A percentile compares a stretch with the other conserved stretches of the same genome.
Conservation (phyloP, 139 green algal species). For the Pleodorina starrii region DNA sequence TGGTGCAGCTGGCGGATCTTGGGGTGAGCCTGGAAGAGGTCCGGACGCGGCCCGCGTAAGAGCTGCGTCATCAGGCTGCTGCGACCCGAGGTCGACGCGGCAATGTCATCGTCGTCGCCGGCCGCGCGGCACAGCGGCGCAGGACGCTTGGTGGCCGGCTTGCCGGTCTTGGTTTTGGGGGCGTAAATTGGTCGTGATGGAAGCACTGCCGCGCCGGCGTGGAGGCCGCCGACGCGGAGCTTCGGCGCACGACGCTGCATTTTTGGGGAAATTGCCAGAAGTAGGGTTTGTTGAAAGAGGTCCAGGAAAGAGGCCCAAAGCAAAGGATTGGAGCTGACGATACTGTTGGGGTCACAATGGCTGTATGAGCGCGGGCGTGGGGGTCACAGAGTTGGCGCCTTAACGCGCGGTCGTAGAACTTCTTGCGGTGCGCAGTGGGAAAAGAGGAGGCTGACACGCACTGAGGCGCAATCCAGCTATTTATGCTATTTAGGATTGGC, state of each 20-base stretch:
- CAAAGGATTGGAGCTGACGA: too few species aligned
- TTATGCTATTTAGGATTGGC: background rate
- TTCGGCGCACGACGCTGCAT: background rate
- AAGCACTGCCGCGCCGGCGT: background rate
- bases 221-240: too few species aligned
- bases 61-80: constrained; percentile 3
- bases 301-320: background rate
- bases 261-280: background rate
- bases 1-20: constrained; percentile 22
- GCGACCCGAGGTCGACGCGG: background rate
- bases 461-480: background rate
- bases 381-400: background rate
- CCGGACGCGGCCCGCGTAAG: background rate
- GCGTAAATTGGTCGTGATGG: background rate
- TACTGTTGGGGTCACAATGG: background rate
- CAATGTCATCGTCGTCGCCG: background rate
- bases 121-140: background rate
- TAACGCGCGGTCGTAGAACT: background rate
- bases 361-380: background rate
- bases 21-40: constrained; percentile 32
- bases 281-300: background rate
- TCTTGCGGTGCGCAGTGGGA: too few species aligned
- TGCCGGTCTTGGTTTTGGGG: background rate
- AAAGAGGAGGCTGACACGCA: background rate
- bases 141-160: background rate